Evolutionary conservation across 768 basidiomycete genomes (phyloP).

Genomic region (Tubosaeta brunneosetosa): DNA sequence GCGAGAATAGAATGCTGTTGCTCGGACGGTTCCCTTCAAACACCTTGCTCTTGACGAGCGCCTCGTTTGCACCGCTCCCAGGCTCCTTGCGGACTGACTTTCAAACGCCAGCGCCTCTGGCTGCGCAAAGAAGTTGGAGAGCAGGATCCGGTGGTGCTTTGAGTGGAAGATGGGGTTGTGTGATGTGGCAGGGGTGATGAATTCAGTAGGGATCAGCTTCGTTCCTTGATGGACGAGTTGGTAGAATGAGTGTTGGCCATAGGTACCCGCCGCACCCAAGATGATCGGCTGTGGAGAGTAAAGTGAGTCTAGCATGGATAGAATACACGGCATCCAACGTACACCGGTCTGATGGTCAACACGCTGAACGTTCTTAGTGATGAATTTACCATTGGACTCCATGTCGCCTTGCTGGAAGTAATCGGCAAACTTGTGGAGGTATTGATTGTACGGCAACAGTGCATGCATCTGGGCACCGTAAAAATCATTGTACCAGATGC

Average conservation of each 20-base stretch:
- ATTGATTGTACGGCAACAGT: slow-evolving; percentile 96
- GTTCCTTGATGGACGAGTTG: slow-evolving; percentile 95
- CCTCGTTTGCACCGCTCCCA: slow-evolving; percentile 67
- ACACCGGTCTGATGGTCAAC: slow-evolving; percentile 97
- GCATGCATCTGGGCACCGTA: slow-evolving; percentile 95
- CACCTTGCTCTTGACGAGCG: slow-evolving; percentile 93
- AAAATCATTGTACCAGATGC: slow-evolving; percentile 99
- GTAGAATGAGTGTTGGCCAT: slow-evolving; percentile 99
- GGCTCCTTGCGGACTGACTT: slow-evolving; percentile 81
- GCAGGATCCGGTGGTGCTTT: slow-evolving; percentile 94
- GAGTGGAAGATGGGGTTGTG: slow-evolving; percentile 85
- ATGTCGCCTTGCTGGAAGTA: slow-evolving; percentile 99
- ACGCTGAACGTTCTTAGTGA: slow-evolving; percentile 89
- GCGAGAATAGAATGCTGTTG: slow-evolving; percentile 93
- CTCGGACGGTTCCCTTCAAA: slow-evolving; percentile 97
- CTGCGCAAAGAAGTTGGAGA: slow-evolving; percentile 98
- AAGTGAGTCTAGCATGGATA: neutral
- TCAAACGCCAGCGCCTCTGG: slow-evolving; percentile 97
- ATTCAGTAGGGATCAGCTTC: slow-evolving; percentile 88
- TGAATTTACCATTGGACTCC: slow-evolving; percentile 98
- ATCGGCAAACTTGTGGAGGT: slow-evolving; percentile 98
- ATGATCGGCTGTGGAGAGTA: slow-evolving; percentile 80
- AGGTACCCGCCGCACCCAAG: slow-evolving; percentile 98
- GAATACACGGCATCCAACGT: slow-evolving; percentile 28
- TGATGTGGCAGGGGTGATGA: slow-evolving; percentile 83